These are phyloP conservation scores for Dendrothele bispora DNA, from an alignment of 768 basidiomycete genomes.

Conservation along the genomic window DNA sequence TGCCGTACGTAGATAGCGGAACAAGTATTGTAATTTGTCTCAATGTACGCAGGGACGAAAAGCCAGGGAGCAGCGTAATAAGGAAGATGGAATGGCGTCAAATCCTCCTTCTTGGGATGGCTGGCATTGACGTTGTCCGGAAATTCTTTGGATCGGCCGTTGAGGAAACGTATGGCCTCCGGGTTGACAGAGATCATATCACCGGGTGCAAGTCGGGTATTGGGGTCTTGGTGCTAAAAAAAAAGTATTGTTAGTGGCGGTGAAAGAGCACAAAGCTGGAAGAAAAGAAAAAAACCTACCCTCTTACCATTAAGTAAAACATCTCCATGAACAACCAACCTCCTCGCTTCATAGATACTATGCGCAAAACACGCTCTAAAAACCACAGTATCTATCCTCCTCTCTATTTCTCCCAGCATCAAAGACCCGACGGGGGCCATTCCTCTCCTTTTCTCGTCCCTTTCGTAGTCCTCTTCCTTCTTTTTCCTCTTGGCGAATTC, in stretches of 20 bases:
- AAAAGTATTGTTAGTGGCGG: constrained; percentile 6
- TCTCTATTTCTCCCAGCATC: constrained; percentile 95
- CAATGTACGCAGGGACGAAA: constrained; percentile 91
- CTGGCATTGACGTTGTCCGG: constrained; percentile 32
- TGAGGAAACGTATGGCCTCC: constrained; percentile 71
- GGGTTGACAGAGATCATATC: constrained; percentile 94
- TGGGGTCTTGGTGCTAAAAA: constrained; percentile 75
- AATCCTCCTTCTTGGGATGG: constrained; percentile 12
- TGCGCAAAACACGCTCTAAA: constrained; percentile 87
- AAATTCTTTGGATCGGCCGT: constrained; percentile 31
- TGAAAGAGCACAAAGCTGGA: background rate
- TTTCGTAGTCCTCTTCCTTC: constrained; percentile 47
- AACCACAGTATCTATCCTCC: constrained; percentile 88
- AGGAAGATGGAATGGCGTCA: constrained; percentile 79
- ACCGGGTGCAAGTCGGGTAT: constrained; percentile 87
- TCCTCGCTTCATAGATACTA: constrained; percentile 87
- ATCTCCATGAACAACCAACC: constrained; percentile 82
- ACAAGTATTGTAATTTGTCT: constrained; percentile 84
- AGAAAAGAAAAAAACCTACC: constrained; percentile 44
- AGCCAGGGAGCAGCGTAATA: constrained; percentile 86
- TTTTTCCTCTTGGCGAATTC: constrained; percentile 61
- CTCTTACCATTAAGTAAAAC: constrained; percentile 88
- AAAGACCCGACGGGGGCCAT: constrained; percentile 91
- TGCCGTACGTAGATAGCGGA: constrained; percentile 92
- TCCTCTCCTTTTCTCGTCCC: constrained; percentile 57